Evolutionary conservation across 805 yeast genomes (phyloP), one percentile per base, ranked within the genome.

Genomic region (Cyberlindnera americana): DNA sequence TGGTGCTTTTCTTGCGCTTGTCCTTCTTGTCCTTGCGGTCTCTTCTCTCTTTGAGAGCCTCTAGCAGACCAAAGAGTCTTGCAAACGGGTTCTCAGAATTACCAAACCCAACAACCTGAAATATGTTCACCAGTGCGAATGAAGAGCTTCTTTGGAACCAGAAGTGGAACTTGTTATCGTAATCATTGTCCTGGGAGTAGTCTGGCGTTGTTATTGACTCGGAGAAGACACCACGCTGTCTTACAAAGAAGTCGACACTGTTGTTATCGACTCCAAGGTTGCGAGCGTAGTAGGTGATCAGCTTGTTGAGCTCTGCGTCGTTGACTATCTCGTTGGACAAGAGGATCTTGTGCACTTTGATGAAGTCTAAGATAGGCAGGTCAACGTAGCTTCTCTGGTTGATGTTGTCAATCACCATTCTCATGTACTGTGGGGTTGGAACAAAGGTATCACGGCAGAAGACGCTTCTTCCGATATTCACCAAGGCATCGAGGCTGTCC

Each of bases 371-470:
- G 14, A 55, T 50, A 13, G 61, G 63, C 16, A 52, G 40, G 38
- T 67, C 72, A 18, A 64, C 69, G 44, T 65, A 70, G n/a, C 68
- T 69, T 47, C 71, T 60, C 62, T 49, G 86, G 67, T 57, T 83
- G 57, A 83, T 84, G 53, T 83, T 84, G 49, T 84, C 93, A 35
- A 85, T 83, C 16, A 85, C 89, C 64, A 83, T 70, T 50, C 83
- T 70, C 61, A 85, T 70, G 56, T 85, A 85, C 52, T 83, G 89
- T 35, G 77, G 81, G 3, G 93, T 82, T 18, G 95, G 95, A 4
- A 83, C 88, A 61, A 85, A 85, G 6, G 91, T 88, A 56, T 85
- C 93, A 44, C 83, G 75, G 52, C 91, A 84, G 42, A 79, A 75
- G 9, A 84, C 90, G 32, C 85, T 75, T 59, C 83, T 84, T 10